These are phyloP conservation scores for Pyrus communis DNA, from an alignment of 306 rosid genomes.

Conservation along the genomic window DNA sequence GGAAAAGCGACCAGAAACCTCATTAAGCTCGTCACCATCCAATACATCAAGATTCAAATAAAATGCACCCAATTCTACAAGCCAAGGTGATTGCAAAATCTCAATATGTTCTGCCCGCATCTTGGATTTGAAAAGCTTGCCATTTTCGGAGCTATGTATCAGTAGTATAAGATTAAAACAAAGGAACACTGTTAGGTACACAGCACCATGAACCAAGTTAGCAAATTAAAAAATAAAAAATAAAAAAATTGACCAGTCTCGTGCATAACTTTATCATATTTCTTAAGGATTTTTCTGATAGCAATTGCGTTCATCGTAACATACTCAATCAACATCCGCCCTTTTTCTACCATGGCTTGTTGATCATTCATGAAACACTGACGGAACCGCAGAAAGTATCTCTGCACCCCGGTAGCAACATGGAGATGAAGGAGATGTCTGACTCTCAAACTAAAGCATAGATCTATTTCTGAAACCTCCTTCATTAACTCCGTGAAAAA, in stretches of 20 bases:
- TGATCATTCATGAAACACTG: slow-evolving; percentile 63
- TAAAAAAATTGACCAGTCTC: neutral
- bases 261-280: slow-evolving; percentile 79
- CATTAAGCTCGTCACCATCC: slow-evolving; percentile 35
- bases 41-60: slow-evolving; percentile 54
- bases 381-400: slow-evolving; percentile 46
- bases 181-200: neutral
- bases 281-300: slow-evolving; percentile 83
- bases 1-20: slow-evolving; percentile 48
- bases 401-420: slow-evolving; percentile 60
- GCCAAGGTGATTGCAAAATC: slow-evolving; percentile 89
- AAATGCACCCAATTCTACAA: slow-evolving; percentile 84
- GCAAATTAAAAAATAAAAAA: neutral
- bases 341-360: slow-evolving; percentile 53
- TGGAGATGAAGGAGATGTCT: slow-evolving; percentile 78
- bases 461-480: slow-evolving; percentile 66
- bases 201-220: slow-evolving; percentile 3
- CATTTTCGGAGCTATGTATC: slow-evolving; percentile 74
- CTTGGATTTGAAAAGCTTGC: slow-evolving; percentile 63
- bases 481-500: slow-evolving; percentile 78
- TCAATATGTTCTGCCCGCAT: slow-evolving; percentile 70
- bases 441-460: slow-evolving; percentile 70
- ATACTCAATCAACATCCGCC: slow-evolving; percentile 68
- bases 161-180: slow-evolving; percentile 16
- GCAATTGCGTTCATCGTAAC: slow-evolving; percentile 80